Base-by-base conservation (phyloP, 176 grass and related monocot genomes). In the Alloteropsis semialata region DNA sequence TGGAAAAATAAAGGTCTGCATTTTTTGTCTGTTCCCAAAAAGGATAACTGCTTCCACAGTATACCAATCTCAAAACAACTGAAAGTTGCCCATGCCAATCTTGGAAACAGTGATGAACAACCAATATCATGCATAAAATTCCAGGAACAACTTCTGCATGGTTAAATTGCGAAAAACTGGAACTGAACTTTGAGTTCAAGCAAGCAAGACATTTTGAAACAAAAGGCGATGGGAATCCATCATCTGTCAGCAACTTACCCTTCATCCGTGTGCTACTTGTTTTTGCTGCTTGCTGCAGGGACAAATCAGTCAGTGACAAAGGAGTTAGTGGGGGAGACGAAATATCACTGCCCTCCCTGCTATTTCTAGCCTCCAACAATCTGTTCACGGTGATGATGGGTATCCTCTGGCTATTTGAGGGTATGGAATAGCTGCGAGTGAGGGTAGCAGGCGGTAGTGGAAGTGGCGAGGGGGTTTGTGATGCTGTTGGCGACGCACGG, bases 361-460 rank as follows among this genome's bases (percentile, higher is more conserved):
- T 90, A n/a, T 81, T 63, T 70, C 72, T 84, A 76, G 76, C 46
- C 69, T 87, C 90, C 50, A 91, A 81, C 74, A 94, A 82, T 54
- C 46, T 90, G 50, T 83, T 49, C 71, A 84, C 90, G 56, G 82
- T 84, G 80, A 88, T 30, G 42, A 90, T 76, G n/a, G 89, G 82
- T 76, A 81, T 94, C 76, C 90, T 94, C 83, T 91, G 90, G 85
- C 88, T 85, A 71, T 87, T 84, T 5, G 95, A 91, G 6, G 92
- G 92, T 89, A 85, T 91, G 27, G 92, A 94, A 21, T 81, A 91
- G 50, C 92, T 94, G 37, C 92, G 84, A 62, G 43, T 37, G 36
- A 94, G 86, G 10, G 87, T 68, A 24, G 87, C 64, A 46, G 92
- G 90, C 2, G 95, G 95, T 46, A 37, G 50, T 17, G 95, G 95